Conservation (phyloP, 441 rosid species). For the Jatropha multifida region DNA sequence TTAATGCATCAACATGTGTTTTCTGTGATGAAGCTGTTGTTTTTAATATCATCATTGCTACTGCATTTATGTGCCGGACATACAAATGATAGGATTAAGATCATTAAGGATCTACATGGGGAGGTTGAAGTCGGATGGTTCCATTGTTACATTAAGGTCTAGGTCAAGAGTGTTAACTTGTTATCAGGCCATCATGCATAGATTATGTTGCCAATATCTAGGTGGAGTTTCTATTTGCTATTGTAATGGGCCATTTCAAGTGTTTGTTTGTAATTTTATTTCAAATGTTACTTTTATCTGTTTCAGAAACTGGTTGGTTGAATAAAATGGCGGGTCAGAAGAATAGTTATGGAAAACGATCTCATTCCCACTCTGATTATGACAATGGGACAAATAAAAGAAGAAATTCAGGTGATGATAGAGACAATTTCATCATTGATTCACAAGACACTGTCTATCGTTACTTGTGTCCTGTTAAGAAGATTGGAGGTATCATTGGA, state of each 20-base stretch:
- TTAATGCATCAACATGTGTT: neutral
- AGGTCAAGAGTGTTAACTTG: neutral
- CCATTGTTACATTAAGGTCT: neutral
- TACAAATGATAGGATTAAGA: neutral
- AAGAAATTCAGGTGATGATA: slow-evolving; percentile 68
- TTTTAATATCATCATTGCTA: neutral
- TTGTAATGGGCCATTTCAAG: neutral
- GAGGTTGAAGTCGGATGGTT: neutral
- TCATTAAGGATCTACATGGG: neutral
- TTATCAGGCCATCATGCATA: neutral
- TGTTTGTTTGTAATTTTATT: neutral
- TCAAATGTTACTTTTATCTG: slow-evolving; percentile 7
- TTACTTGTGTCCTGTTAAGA: slow-evolving; percentile 79
- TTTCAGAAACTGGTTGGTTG: slow-evolving; percentile 18
- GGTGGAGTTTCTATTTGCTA: neutral
- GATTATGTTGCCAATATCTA: neutral
- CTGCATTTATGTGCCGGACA: neutral
- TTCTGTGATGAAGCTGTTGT: neutral
- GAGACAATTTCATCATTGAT: slow-evolving; percentile 60
- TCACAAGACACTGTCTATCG: slow-evolving; percentile 77
- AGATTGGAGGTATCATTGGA: slow-evolving; percentile 95
- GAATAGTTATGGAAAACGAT: slow-evolving; percentile 78
- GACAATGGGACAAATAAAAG: slow-evolving; percentile 67
- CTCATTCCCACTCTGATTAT: slow-evolving; percentile 69
- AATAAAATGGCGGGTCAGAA: slow-evolving; percentile 68